phyloP scores from a whole-genome alignment of 2,329 filamentous ascomycete species.

The Alternaria gaisen region DNA sequence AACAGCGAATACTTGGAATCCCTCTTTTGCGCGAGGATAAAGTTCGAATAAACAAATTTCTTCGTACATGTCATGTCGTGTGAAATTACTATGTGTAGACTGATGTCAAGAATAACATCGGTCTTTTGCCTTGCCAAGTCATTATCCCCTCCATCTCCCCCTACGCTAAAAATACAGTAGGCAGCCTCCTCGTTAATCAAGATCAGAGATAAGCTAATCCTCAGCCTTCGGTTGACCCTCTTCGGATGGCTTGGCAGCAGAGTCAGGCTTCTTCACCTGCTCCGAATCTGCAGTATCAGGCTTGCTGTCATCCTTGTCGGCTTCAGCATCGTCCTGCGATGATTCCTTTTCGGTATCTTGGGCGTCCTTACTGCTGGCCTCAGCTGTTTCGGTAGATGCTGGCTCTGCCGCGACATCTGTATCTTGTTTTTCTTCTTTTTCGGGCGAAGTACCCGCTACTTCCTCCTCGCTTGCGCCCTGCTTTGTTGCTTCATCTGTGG shows the following conservation, averaged over 20 bases:
- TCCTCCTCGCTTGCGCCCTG: constrained; percentile 28
- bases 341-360: constrained; percentile 9
- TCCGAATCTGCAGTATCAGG: constrained; percentile 15
- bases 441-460: constrained; percentile 18
- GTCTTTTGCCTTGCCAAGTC: constrained; percentile 2
- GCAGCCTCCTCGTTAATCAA: neutral
- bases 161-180: constrained; percentile 11
- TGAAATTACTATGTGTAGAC: constrained; percentile 6
- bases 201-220: constrained; percentile 7
- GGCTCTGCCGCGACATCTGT: constrained; percentile 15
- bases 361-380: constrained; percentile 7
- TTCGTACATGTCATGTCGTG: neutral
- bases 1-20: neutral
- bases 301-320: constrained; percentile 8
- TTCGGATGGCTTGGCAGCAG: constrained; percentile 14
- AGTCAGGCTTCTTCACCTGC: constrained; percentile 24
- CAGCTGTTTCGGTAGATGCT: constrained; percentile 2
- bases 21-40: neutral
- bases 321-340: constrained; percentile 8
- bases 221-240: constrained; percentile 15
- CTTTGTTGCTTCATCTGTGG: constrained; percentile 28
- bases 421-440: constrained; percentile 18
- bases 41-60: neutral
- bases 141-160: neutral
- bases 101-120: neutral